Percentiles rank a stretch among this genome's conserved stretches.
Evolutionary conservation across 2,329 filamentous ascomycete genomes (phyloP).

Genomic region (Beauveria asiatica): DNA sequence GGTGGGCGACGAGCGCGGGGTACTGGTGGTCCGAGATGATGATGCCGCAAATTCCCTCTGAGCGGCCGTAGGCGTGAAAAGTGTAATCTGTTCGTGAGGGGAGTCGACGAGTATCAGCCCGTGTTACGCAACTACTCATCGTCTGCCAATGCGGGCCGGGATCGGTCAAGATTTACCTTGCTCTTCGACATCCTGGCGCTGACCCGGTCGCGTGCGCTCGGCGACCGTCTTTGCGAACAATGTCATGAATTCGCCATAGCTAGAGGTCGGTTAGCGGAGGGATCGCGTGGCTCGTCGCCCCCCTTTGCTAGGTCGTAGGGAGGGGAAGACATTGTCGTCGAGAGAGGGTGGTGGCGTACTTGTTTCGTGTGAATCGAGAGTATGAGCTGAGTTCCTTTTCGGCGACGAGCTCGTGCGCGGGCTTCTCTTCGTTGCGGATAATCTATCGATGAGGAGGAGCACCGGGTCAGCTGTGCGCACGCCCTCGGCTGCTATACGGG

Average conservation of each 20-base stretch:
- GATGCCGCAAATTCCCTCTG: slow-evolving; percentile 66
- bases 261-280: slow-evolving; percentile 15
- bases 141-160: background rate
- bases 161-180: slow-evolving; percentile 43
- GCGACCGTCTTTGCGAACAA: slow-evolving; percentile 83
- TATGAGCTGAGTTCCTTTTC: slow-evolving; percentile 73
- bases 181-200: slow-evolving; percentile 79
- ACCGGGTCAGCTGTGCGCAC: slow-evolving; percentile 10
- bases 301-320: background rate
- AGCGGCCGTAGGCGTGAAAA: slow-evolving; percentile 70
- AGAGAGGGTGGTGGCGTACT: slow-evolving; percentile 36
- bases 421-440: slow-evolving; percentile 69
- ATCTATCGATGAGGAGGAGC: slow-evolving; percentile 45
- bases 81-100: slow-evolving; percentile 52
- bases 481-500: slow-evolving; percentile 16
- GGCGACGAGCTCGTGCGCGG: slow-evolving; percentile 65
- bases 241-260: slow-evolving; percentile 62
- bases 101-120: background rate
- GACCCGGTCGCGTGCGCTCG: slow-evolving; percentile 71
- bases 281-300: background rate
- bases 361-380: slow-evolving; percentile 69
- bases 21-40: slow-evolving; percentile 72
- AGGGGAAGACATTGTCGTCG: background rate
- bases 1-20: slow-evolving; percentile 71
- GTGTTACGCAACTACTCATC: background rate